Percentiles rank a stretch among this genome's conserved stretches.
Evolutionary conservation across 371 early-diverging fungal species (phyloP).

Genomic region (Apophysomyces elegans): DNA sequence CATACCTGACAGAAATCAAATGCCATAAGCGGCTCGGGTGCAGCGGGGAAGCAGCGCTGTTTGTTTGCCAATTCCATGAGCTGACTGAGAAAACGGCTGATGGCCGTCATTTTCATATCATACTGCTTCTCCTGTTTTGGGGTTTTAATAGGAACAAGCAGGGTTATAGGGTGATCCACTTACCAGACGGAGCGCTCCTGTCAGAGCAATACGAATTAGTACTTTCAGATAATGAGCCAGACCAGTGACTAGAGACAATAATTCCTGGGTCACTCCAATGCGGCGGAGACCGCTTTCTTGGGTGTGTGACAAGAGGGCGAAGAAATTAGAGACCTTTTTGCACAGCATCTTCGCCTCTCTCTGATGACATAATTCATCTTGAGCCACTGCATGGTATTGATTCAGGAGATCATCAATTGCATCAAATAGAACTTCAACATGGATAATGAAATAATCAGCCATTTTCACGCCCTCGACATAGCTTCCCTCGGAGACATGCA

Average conservation of each 20-base stretch:
- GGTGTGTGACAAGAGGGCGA: conserved; percentile 85
- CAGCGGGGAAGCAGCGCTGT: conserved; percentile 24
- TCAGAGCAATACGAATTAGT: conserved; percentile 87
- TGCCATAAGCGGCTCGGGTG: conserved; percentile 29
- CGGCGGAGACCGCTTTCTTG: conserved; percentile 66
- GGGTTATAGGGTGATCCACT: not conserved
- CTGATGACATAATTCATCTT: conserved; percentile 69
- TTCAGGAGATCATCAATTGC: conserved; percentile 79
- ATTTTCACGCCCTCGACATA: conserved; percentile 86
- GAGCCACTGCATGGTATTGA: conserved; percentile 29
- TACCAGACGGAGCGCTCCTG: conserved; percentile 86
- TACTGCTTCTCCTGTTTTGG: conserved; percentile 12
- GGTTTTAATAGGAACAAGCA: conserved; percentile 1
- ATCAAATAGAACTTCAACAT: conserved; percentile 90
- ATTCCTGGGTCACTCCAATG: conserved; percentile 86
- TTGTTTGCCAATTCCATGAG: conserved; percentile 65
- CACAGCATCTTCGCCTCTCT: conserved; percentile 91
- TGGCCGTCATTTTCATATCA: conserved; percentile 40
- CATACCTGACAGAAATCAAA: conserved; percentile 85
- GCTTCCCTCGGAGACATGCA: conserved; percentile 86
- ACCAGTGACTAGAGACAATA: conserved; percentile 89
- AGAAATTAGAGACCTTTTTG: conserved; percentile 91
- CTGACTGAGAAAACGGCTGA: conserved; percentile 65
- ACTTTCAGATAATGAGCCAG: conserved; percentile 93
- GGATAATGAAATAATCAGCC: conserved; percentile 90